Conservation (phyloP, 2,329 filamentous ascomycete genomes). For the Fusarium kyushuense region DNA sequence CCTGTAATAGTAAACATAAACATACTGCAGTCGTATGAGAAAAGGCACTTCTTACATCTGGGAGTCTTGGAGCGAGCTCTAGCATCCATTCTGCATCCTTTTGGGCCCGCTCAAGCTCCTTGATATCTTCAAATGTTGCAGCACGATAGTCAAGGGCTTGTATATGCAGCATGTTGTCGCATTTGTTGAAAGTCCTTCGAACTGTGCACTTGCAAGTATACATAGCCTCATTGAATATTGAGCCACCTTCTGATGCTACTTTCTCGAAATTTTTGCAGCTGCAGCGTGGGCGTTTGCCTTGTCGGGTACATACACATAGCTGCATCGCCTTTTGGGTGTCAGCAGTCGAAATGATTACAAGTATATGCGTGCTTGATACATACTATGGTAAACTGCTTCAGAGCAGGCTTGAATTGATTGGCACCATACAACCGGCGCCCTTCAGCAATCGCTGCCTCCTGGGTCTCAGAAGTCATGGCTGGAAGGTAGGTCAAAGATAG, state of each 20-base stretch:
- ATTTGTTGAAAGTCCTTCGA: conserved; percentile 55
- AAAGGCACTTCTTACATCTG: conserved; percentile 52
- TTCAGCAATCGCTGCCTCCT: conserved; percentile 50
- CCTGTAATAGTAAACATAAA: conserved; percentile 49
- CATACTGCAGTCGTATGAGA: background rate
- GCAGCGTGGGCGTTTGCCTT: conserved; percentile 54
- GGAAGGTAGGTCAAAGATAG: background rate
- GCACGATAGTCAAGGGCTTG: conserved; percentile 58
- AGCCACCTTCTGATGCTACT: conserved; percentile 50
- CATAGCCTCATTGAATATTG: conserved; percentile 59
- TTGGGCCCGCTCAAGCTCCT: conserved; percentile 54
- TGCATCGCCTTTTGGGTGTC: conserved; percentile 52
- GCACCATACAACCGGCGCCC: conserved; percentile 52
- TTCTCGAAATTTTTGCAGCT: conserved; percentile 56
- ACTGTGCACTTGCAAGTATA: conserved; percentile 55
- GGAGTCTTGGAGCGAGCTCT: conserved; percentile 55
- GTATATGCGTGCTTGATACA: background rate
- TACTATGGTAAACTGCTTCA: conserved; percentile 55
- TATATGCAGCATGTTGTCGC: conserved; percentile 54
- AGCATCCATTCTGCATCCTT: conserved; percentile 59
- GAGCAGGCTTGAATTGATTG: conserved; percentile 52
- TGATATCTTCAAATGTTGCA: conserved; percentile 56
- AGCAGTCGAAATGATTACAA: background rate
- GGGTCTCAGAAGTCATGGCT: conserved; percentile 37
- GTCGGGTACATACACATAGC: conserved; percentile 51